Evolutionary conservation across 305 asterid species (phyloP), one percentile per base, ranked within the genome.

Genomic region (Fraxinus velutina): DNA sequence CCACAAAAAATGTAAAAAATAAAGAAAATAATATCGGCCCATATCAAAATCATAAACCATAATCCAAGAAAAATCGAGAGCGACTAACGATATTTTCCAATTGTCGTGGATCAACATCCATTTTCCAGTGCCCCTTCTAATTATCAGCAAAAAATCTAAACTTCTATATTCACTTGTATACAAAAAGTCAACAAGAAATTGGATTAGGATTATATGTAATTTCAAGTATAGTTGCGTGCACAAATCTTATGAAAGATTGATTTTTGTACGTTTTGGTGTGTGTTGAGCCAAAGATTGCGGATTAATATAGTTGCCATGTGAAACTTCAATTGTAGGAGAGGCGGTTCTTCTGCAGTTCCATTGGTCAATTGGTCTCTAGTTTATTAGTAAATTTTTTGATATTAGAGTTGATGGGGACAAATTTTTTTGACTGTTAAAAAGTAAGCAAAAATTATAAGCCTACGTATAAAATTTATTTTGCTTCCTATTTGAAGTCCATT

Each of bases 91-190:
- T 81, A 83, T 86, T 87, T 80, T 90, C 95, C 79, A 86, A 89
- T 82, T 89, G 92, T 84, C 87, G 85, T 80, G 90, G 92, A 88
- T 93, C 96, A 89, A 86, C 87, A 85, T 91, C 97, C 97, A 93
- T 92, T 57, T 70, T 73, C 70, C 73, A 64, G 4, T 21, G 73
- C 33, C 73, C n/a, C 32, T 19, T 8, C 32, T 17, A 64, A 24
- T 19, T 24, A 64, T 64, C 73, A 21, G 73, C 34, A 64, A 21
- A 24, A 64, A 64, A n/a, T 64, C 73, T 64, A 21, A 3, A 24
- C 33, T 24, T 10, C n/a, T 24, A 27, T 7, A 10, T 24, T 24
- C 34, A 6, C 32, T 3, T 64, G 3, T 7, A 64, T 24, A 0
- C 71, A 62, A 62, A 60, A 64, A 10, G 33, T 64, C 73, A 21